These are phyloP conservation scores for Mycena olivaceomarginata DNA, from an alignment of 768 basidiomycete species.

Conservation along the genomic window DNA sequence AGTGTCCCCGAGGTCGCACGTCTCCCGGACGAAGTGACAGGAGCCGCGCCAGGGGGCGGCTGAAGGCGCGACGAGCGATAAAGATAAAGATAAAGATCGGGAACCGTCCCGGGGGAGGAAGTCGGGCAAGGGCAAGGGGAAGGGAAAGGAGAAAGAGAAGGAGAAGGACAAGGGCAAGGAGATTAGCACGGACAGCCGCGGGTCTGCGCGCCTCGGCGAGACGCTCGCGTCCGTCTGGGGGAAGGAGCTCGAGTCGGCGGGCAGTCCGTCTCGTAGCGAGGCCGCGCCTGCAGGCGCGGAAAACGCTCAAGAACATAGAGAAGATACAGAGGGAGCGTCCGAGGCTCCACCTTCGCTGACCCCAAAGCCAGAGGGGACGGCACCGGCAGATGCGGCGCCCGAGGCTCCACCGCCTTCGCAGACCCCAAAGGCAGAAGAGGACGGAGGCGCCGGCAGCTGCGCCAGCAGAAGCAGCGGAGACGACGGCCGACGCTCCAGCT, in stretches of 20 bases:
- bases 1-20: conserved; percentile 41
- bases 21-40: conserved; percentile 40
- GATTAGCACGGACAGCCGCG: conserved; percentile 57
- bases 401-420: background rate
- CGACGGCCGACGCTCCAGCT: conserved; percentile 9
- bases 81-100: conserved; percentile 24
- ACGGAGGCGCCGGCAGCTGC: conserved; percentile 7
- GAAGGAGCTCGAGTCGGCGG: conserved; percentile 49
- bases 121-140: conserved; percentile 44
- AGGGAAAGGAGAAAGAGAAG: conserved; percentile 54
- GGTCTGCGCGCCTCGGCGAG: conserved; percentile 61
- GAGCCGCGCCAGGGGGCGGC: conserved; percentile 17
- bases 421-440: background rate
- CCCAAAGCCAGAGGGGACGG: conserved; percentile 12
- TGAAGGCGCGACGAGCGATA: conserved; percentile 35
- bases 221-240: conserved; percentile 72
- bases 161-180: conserved; percentile 48
- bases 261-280: conserved; percentile 48
- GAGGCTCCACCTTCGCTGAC: conserved; percentile 25
- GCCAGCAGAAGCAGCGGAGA: conserved; percentile 3
- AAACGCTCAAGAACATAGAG: conserved; percentile 14
- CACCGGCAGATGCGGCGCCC: background rate
- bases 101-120: conserved; percentile 45
- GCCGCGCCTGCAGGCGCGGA: conserved; percentile 33
- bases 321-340: conserved; percentile 7